A percentile compares a stretch with the other conserved stretches of the same genome.
These are phyloP conservation scores for Friedmanniomyces simplex DNA, from an alignment of 495 filamentous ascomycete genomes.

Conservation along the genomic window DNA sequence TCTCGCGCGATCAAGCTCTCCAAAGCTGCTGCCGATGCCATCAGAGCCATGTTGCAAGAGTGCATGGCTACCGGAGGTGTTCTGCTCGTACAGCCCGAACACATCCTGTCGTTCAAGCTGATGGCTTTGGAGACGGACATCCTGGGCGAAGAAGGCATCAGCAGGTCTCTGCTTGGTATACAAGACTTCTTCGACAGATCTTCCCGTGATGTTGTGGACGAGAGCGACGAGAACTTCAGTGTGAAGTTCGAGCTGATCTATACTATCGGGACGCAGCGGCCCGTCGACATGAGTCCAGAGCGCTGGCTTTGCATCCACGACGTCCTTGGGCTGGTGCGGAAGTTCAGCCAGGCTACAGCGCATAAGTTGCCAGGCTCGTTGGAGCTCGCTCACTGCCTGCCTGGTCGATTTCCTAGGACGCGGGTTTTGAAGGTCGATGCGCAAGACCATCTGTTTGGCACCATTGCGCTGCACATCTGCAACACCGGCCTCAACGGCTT, in stretches of 20 bases:
- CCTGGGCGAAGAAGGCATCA: conserved; percentile 19
- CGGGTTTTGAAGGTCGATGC: conserved; percentile 35
- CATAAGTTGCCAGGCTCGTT: conserved; percentile 28
- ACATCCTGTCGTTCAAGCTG: conserved; percentile 58
- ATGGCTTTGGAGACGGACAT: conserved; percentile 47
- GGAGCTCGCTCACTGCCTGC: conserved; percentile 28
- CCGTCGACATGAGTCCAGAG: conserved; percentile 45
- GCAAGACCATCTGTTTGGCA: conserved; percentile 24
- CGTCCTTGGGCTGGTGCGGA: conserved; percentile 39
- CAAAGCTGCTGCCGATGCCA: conserved; percentile 14
- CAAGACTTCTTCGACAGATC: conserved; percentile 22
- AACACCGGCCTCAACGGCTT: conserved; percentile 33
- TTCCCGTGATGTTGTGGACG: conserved; percentile 29
- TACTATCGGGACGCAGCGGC: conserved; percentile 48
- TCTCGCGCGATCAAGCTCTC: conserved; percentile 41
- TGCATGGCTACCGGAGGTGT: conserved; percentile 43
- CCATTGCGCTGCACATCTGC: conserved; percentile 33
- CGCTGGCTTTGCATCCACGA: conserved; percentile 53
- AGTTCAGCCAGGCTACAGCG: conserved; percentile 20
- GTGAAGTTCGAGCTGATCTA: conserved; percentile 42
- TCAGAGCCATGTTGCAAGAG: conserved; percentile 35
- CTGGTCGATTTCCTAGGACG: conserved; percentile 36
- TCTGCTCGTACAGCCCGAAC: conserved; percentile 56
- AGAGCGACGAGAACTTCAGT: conserved; percentile 28
- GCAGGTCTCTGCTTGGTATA: conserved; percentile 10